Evolutionary conservation across 2,329 filamentous ascomycete genomes (phyloP).

Genomic region (Colletotrichum musicola): DNA sequence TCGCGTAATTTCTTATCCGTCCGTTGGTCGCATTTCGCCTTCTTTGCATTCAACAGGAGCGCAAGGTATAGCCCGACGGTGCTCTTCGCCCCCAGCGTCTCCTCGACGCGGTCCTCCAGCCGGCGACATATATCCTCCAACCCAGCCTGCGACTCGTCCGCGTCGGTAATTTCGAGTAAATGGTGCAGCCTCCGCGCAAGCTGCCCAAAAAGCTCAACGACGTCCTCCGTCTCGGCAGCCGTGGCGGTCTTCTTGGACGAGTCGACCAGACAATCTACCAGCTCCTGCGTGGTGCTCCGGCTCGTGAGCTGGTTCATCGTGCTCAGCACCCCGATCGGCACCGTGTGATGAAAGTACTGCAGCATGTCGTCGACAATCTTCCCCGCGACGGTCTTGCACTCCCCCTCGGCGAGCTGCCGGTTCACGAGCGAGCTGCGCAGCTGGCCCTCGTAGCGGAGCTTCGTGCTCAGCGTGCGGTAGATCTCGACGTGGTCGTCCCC

Average conservation of each 20-base stretch:
- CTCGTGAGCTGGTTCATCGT: constrained; percentile 16
- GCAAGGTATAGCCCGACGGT: constrained; percentile 15
- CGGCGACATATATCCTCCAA: constrained; percentile 16
- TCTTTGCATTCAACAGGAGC: constrained; percentile 25
- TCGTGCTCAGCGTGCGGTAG: constrained; percentile 13
- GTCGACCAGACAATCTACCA: not conserved
- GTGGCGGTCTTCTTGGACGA: not conserved
- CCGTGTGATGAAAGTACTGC: not conserved
- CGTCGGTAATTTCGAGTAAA: not conserved
- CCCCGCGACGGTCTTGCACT: not conserved
- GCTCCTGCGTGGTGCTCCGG: not conserved
- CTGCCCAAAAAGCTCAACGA: not conserved
- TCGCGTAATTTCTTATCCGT: constrained; percentile 2
- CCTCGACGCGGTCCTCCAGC: constrained; percentile 11
- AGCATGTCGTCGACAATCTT: constrained; percentile 12
- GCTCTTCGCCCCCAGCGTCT: constrained; percentile 7
- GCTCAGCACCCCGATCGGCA: constrained; percentile 26
- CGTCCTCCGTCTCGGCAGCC: too few relatives aligned
- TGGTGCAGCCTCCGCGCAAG: not conserved
- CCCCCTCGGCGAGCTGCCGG: not conserved
- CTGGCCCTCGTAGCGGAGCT: constrained; percentile 19
- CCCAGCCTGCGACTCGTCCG: not conserved
- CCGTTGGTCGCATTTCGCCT: constrained; percentile 3
- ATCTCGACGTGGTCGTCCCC: constrained; percentile 21
- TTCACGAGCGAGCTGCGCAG: constrained; percentile 25